Conservation (phyloP, 2,329 filamentous ascomycete genomes). For the Fusarium sambucinum region DNA sequence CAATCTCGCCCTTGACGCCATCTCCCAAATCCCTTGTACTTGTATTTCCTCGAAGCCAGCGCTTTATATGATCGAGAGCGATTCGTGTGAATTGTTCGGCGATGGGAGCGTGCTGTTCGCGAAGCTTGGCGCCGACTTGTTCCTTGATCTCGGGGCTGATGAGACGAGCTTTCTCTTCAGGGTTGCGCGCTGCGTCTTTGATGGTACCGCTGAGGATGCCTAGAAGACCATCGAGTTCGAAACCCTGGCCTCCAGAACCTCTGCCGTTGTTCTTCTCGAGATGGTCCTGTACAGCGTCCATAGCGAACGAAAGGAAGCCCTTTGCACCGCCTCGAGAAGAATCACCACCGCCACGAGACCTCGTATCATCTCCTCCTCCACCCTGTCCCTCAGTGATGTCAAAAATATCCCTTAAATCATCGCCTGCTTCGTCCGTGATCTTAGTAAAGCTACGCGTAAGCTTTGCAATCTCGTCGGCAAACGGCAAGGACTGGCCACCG, state of each 20-base stretch:
- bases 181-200: slow-evolving; percentile 59
- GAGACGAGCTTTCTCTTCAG: slow-evolving; percentile 59
- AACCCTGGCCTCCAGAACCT: slow-evolving; percentile 48
- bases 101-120: slow-evolving; percentile 58
- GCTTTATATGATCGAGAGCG: slow-evolving; percentile 61
- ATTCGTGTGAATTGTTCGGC: slow-evolving; percentile 61
- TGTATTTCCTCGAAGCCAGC: slow-evolving; percentile 59
- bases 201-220: slow-evolving; percentile 58
- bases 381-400: slow-evolving; percentile 54
- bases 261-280: slow-evolving; percentile 48
- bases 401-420: slow-evolving; percentile 60
- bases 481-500: slow-evolving; percentile 57
- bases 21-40: slow-evolving; percentile 58
- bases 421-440: slow-evolving; percentile 56
- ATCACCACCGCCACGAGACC: slow-evolving; percentile 47
- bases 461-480: slow-evolving; percentile 60
- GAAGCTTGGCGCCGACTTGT: slow-evolving; percentile 55
- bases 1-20: slow-evolving; percentile 58
- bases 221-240: slow-evolving; percentile 59
- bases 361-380: slow-evolving; percentile 33
- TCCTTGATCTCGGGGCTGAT: slow-evolving; percentile 63
- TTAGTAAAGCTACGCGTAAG: slow-evolving; percentile 57
- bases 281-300: slow-evolving; percentile 58
- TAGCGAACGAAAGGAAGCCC: slow-evolving; percentile 57
- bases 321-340: slow-evolving; percentile 49